phyloP scores from a whole-genome alignment of 2,329 filamentous ascomycete species.

The Lasiodiplodia sp. region DNA sequence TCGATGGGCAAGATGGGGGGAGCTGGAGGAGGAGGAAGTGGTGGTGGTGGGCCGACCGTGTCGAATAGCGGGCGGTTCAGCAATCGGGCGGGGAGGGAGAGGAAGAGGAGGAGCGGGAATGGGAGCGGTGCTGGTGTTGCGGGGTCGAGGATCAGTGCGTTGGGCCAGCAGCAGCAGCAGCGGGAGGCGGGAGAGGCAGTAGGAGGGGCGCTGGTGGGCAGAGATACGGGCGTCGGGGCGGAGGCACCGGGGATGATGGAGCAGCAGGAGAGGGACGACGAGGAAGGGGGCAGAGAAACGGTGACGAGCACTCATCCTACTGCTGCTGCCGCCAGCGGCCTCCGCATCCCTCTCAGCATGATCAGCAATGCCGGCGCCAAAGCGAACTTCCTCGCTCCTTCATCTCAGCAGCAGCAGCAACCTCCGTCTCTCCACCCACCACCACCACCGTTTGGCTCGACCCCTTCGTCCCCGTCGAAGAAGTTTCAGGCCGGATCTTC shows the following conservation, averaged over 20 bases:
- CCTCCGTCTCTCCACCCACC: not conserved
- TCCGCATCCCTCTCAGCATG: conserved; percentile 17
- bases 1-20: not conserved
- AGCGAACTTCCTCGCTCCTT: conserved; percentile 2
- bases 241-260: not conserved
- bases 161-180: not conserved
- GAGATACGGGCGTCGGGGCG: not conserved
- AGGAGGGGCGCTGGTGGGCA: not conserved
- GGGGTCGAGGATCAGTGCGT: not conserved
- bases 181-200: not conserved
- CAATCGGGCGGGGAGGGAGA: not conserved
- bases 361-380: conserved; percentile 19
- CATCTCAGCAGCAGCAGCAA: not conserved
- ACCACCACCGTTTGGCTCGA: not conserved
- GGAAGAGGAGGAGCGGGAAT: not conserved
- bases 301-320: not conserved
- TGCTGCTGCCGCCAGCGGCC: not conserved
- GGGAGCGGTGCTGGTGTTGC: not conserved
- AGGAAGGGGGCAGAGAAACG: not conserved
- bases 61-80: not conserved
- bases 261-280: not conserved
- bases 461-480: not conserved
- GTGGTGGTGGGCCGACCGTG: not conserved
- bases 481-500: not conserved
- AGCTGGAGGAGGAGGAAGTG: not conserved